Base-by-base conservation (phyloP, 805 yeast species). In the Barnettozyma californica region DNA sequence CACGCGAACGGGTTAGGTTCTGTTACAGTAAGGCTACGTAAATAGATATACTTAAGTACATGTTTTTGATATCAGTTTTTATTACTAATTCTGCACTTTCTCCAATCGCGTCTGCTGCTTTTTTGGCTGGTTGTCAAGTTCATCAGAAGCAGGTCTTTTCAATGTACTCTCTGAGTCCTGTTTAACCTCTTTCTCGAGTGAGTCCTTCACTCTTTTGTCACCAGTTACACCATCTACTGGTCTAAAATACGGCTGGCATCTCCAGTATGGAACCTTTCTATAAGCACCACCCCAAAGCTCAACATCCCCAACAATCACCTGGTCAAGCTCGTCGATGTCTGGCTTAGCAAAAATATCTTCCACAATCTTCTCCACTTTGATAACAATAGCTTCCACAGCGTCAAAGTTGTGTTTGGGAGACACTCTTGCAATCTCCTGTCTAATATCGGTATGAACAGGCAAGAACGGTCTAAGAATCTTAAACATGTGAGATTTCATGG, bases 171-270 rank as follows among this genome's bases (percentile, higher is more conserved):
- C 39, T n/a, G 37, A 34, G 19, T 19, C 47, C 18, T 16, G 14
- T 5, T 16, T 35, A 9, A 4, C 38, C 14, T 41, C 39, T 51
- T 60, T 42, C 51, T 59, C 47, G 37, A 62, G 44, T 35, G 64
- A 53, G 35, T 64, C 67, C 2, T 58, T 60, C 8, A 67, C 60
- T 49, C 75, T 58, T 51, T 66, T 64, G 50, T 76, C 79, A 21
- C 77, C 80, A 25, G 75, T 71, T 3, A 78, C 81, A 20, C 98
- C 98, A 63, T 88, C 78, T 1, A 92, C 96, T 2, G 84, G 82
- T 58, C 99, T 76, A 73, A 92, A 92, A 63, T 87, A 86, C 2
- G 99, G 99, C 68, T 92, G 99, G 55, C 96, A 83, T 59, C 98
- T 77, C 98, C 98, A 92, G 64, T 85, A 90, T 1, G 99, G 98